Evolutionary conservation across 1,284 basidiomycete genomes (phyloP).

Genomic region (Dichomitus squalens): DNA sequence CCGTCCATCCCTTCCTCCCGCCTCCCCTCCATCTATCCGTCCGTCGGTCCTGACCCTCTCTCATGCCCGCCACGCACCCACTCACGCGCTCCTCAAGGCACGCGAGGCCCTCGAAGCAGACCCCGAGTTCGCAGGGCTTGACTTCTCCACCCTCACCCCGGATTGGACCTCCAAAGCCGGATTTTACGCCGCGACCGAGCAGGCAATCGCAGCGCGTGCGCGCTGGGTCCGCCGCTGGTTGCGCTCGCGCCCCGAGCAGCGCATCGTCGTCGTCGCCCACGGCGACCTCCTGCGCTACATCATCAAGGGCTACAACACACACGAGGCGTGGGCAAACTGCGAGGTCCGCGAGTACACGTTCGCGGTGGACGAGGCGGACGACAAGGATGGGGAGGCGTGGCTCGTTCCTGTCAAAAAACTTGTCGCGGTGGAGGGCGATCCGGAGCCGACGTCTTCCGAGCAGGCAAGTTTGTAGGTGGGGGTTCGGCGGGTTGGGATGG

Average conservation of each 20-base stretch:
- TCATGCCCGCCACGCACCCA: not conserved
- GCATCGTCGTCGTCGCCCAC: conserved; percentile 37
- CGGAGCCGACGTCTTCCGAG: no score
- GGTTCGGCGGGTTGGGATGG: no score
- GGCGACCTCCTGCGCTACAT: conserved; percentile 35
- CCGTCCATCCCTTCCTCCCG: not conserved
- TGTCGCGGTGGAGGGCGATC: no score
- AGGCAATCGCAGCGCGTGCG: conserved; percentile 31
- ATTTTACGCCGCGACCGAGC: conserved; percentile 30
- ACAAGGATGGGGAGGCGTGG: no score
- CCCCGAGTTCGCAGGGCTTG: conserved; percentile 35
- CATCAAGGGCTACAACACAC: conserved; percentile 29
- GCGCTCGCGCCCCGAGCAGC: conserved; percentile 33
- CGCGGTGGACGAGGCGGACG: conserved; percentile 26
- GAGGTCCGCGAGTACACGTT: conserved; percentile 37
- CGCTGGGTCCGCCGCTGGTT: conserved; percentile 37
- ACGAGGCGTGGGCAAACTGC: conserved; percentile 34
- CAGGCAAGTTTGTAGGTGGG: no score
- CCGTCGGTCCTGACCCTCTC: not conserved
- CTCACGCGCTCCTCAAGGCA: conserved; percentile 14
- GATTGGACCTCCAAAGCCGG: conserved; percentile 37
- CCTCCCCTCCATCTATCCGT: no score
- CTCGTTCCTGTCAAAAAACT: no score
- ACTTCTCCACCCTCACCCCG: conserved; percentile 34
- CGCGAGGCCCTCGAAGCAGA: conserved; percentile 33